These are phyloP conservation scores for Saccharomycopsis capsularis DNA, from an alignment of 805 yeast species.

Conservation along the genomic window DNA sequence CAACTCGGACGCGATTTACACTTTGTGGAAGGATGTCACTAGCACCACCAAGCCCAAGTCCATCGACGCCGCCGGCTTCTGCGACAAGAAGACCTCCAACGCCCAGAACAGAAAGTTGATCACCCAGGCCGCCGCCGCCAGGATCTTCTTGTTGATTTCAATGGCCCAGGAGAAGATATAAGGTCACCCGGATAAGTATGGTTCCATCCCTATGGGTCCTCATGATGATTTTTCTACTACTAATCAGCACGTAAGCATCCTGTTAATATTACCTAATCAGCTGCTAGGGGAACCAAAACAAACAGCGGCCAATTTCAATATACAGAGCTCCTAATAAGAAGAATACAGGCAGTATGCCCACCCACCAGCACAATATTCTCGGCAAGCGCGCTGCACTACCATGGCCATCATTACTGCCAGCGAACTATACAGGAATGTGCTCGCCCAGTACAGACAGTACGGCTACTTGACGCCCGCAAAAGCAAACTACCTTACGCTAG, in stretches of 20 bases:
- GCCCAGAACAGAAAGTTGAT: slow-evolving; percentile 47
- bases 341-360: no score
- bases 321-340: no score
- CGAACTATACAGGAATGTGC: neutral
- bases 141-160: slow-evolving; percentile 41
- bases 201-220: no score
- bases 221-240: no score
- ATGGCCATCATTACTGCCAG: neutral
- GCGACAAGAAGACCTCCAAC: slow-evolving; percentile 31
- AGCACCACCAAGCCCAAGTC: slow-evolving; percentile 48
- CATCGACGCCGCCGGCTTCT: slow-evolving; percentile 45
- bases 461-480: slow-evolving; percentile 15
- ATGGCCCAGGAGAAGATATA: neutral
- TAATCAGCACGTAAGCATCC: no score
- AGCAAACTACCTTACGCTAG: slow-evolving; percentile 12
- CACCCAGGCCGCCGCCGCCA: slow-evolving; percentile 61
- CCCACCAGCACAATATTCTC: no score
- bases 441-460: neutral
- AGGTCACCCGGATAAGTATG: no score
- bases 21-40: slow-evolving; percentile 45
- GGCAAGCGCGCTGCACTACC: no score
- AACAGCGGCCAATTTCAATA: no score
- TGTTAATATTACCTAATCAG: no score
- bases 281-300: no score
- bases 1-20: slow-evolving; percentile 44